Conservation (phyloP, 1,139 yeast genomes). For the Hyphopichia khmerensis region DNA sequence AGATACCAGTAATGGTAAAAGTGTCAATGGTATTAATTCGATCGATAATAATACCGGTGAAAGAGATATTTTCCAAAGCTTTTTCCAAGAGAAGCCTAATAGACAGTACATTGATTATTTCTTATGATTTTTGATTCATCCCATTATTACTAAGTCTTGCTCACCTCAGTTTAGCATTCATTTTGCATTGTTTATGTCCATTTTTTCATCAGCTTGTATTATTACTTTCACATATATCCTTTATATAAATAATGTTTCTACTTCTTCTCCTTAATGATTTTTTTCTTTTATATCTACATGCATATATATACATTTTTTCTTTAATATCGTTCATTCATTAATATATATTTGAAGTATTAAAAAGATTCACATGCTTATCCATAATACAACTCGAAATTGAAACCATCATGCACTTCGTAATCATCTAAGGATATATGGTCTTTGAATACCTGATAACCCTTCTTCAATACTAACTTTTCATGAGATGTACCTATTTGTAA, state of each 20-base stretch:
- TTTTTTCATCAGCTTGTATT: background rate
- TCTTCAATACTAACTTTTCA: slow-evolving; percentile 65
- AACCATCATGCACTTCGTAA: slow-evolving; percentile 90
- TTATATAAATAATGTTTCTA: too few relatives aligned
- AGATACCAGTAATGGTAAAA: slow-evolving; percentile 42
- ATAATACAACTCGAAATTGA: slow-evolving; percentile 81
- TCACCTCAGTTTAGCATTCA: too few relatives aligned
- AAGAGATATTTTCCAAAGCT: slow-evolving; percentile 22
- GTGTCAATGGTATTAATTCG: slow-evolving; percentile 35
- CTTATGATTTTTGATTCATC: slow-evolving; percentile 29
- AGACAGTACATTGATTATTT: slow-evolving; percentile 68
- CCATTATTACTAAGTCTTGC: background rate
- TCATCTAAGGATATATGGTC: slow-evolving; percentile 90
- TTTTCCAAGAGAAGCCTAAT: slow-evolving; percentile 25
- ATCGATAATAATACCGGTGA: slow-evolving; percentile 12
- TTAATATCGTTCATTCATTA: background rate
- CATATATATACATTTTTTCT: background rate
- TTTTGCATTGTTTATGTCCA: background rate
- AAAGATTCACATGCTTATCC: too few relatives aligned
- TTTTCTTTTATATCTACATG: background rate
- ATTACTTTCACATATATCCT: background rate
- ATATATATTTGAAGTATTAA: background rate
- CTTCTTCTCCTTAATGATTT: too few relatives aligned
- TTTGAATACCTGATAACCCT: slow-evolving; percentile 78
- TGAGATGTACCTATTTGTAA: slow-evolving; percentile 77